Evolutionary conservation across 2,329 filamentous ascomycete species (phyloP).

Genomic region (Metarhizium brunneum): DNA sequence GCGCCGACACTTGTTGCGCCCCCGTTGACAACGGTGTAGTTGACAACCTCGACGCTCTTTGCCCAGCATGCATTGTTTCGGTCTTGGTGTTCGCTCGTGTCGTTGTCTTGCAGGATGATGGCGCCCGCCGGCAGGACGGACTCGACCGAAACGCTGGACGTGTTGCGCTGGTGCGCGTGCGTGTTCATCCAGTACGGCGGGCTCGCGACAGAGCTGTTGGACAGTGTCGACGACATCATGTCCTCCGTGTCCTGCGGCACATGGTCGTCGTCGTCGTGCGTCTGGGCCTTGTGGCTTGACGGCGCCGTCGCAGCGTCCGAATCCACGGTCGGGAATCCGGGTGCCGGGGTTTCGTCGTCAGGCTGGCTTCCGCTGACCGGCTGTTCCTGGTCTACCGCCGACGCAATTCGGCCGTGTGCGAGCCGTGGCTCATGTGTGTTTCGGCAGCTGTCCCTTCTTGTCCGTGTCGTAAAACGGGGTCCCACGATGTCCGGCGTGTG

Average conservation of each 20-base stretch:
- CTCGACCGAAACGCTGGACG: slow-evolving; percentile 38
- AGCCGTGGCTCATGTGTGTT: slow-evolving; percentile 8
- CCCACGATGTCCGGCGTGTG: not conserved
- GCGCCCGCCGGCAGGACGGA: slow-evolving; percentile 41
- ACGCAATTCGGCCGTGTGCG: slow-evolving; percentile 25
- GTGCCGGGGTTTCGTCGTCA: not conserved
- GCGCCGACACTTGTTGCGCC: slow-evolving; percentile 59
- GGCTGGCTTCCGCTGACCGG: not conserved
- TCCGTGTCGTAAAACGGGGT: not conserved
- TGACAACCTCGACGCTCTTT: slow-evolving; percentile 49
- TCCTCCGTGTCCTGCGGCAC: not conserved
- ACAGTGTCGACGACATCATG: slow-evolving; percentile 13
- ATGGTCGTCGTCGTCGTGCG: slow-evolving; percentile 6
- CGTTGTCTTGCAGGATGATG: slow-evolving; percentile 56
- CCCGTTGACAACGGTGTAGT: slow-evolving; percentile 48
- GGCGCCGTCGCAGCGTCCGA: not conserved
- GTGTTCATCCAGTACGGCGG: slow-evolving; percentile 36
- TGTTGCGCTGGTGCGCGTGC: slow-evolving; percentile 24
- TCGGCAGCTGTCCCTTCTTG: not conserved
- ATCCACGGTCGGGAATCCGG: not conserved
- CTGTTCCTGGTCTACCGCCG: slow-evolving; percentile 19
- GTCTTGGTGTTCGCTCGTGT: slow-evolving; percentile 39
- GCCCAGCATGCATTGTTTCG: slow-evolving; percentile 55
- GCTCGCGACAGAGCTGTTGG: slow-evolving; percentile 22
- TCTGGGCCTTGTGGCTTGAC: slow-evolving; percentile 7